Conservation (phyloP, 768 basidiomycete species). For the Boletus tylopilopsis region DNA sequence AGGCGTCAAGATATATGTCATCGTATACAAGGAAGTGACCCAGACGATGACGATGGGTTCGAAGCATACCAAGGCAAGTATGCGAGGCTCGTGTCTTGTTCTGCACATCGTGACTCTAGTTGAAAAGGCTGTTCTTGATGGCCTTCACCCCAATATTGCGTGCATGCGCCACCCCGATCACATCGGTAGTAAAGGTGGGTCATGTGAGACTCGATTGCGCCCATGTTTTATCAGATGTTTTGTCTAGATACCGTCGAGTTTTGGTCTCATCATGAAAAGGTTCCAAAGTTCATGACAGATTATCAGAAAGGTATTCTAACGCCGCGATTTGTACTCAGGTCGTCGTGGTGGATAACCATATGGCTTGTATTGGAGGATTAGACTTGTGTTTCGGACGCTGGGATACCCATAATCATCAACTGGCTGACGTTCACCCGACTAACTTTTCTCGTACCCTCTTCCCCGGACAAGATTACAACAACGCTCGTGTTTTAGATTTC, state of each 20-base stretch:
- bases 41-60: slow-evolving; percentile 90
- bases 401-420: slow-evolving; percentile 88
- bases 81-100: background rate
- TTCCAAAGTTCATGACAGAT: slow-evolving; percentile 6
- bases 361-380: slow-evolving; percentile 86
- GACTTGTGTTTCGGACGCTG: slow-evolving; percentile 97
- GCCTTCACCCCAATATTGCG: slow-evolving; percentile 81
- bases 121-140: slow-evolving; percentile 66
- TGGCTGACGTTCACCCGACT: slow-evolving; percentile 91
- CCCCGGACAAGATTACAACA: slow-evolving; percentile 93
- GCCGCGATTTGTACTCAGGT: slow-evolving; percentile 34
- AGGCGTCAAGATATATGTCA: slow-evolving; percentile 87
- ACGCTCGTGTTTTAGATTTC: slow-evolving; percentile 84
- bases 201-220: background rate
- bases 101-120: background rate
- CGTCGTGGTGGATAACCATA: slow-evolving; percentile 83
- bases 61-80: slow-evolving; percentile 69
- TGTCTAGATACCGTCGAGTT: slow-evolving; percentile 67
- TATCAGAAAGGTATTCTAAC: background rate
- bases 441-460: slow-evolving; percentile 79
- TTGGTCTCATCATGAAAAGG: slow-evolving; percentile 93
- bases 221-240: background rate
- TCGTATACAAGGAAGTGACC: slow-evolving; percentile 95
- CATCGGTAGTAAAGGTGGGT: slow-evolving; percentile 67
- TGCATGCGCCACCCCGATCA: slow-evolving; percentile 92